A percentile compares a stretch with the other conserved stretches of the same genome.
phyloP scores from a whole-genome alignment of 2,329 filamentous ascomycete genomes.

The Aspergillus arachidicola region DNA sequence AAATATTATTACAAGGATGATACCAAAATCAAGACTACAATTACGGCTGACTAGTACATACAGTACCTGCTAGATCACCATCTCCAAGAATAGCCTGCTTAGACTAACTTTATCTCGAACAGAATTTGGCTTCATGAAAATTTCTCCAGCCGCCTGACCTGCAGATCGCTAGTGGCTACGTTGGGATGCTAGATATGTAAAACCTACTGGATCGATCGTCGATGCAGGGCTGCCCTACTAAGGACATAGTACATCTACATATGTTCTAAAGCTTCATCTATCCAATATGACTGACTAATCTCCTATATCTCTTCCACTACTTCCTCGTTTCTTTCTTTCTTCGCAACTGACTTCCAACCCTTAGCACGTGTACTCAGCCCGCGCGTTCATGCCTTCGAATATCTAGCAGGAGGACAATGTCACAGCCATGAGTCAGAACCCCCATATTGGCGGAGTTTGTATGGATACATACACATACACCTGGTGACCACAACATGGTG shows the following conservation, averaged over 20 bases:
- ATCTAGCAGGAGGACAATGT: neutral
- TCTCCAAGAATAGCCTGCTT: neutral
- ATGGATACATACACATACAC: neutral
- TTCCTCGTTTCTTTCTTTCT: neutral
- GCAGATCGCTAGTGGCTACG: neutral
- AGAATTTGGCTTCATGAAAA: neutral
- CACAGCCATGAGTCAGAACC: neutral
- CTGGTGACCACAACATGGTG: conserved; percentile 1
- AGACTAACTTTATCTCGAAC: neutral
- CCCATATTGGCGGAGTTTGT: neutral
- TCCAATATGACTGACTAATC: neutral
- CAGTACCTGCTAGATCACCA: neutral
- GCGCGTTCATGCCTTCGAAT: neutral
- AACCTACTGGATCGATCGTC: neutral
- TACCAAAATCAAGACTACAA: neutral
- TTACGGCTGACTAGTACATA: neutral
- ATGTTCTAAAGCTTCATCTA: neutral
- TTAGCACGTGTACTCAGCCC: neutral
- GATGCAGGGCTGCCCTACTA: neutral
- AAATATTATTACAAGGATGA: neutral
- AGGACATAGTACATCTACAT: neutral
- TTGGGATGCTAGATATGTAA: neutral
- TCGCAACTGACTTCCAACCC: neutral
- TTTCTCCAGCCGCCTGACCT: neutral
- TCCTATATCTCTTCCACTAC: neutral